Conservation (phyloP, 129 eudicot genomes). For the Flaveria trinervia region DNA sequence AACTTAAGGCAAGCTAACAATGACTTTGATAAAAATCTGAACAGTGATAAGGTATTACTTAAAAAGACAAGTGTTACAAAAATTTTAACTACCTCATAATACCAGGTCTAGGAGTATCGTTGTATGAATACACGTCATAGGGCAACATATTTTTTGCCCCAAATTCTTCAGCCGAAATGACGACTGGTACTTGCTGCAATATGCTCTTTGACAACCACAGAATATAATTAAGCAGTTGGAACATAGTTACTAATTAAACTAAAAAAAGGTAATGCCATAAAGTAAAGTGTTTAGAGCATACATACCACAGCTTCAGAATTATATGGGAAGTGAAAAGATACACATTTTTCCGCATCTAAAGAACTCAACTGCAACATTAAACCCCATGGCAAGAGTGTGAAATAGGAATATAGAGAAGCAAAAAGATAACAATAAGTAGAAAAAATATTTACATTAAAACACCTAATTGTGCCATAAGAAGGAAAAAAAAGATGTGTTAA, state of each 20-base stretch:
- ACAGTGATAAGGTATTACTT: constrained; percentile 10
- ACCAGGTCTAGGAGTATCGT: constrained; percentile 59
- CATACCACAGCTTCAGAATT: constrained; percentile 60
- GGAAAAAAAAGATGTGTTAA: neutral
- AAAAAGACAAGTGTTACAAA: constrained; percentile 5
- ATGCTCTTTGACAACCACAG: constrained; percentile 43
- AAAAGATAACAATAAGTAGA: neutral
- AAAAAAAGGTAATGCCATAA: neutral
- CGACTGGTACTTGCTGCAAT: constrained; percentile 68
- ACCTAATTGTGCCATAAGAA: neutral
- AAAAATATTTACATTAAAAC: neutral
- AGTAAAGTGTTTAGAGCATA: constrained; percentile 9
- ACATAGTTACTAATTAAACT: constrained; percentile 1
- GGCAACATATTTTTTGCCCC: constrained; percentile 67
- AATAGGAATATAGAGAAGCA: constrained; percentile 4
- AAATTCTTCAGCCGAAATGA: constrained; percentile 65
- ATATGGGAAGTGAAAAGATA: constrained; percentile 66
- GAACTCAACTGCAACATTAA: constrained; percentile 60
- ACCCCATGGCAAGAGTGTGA: constrained; percentile 12
- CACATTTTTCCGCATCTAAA: constrained; percentile 55
- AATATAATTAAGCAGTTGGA: constrained; percentile 15
- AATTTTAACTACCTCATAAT: constrained; percentile 53
- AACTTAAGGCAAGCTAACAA: neutral
- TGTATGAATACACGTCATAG: constrained; percentile 62
- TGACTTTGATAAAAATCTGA: neutral